Conservation (phyloP, 2,329 filamentous ascomycete species). For the Aspergillus oerlinghausenensis region DNA sequence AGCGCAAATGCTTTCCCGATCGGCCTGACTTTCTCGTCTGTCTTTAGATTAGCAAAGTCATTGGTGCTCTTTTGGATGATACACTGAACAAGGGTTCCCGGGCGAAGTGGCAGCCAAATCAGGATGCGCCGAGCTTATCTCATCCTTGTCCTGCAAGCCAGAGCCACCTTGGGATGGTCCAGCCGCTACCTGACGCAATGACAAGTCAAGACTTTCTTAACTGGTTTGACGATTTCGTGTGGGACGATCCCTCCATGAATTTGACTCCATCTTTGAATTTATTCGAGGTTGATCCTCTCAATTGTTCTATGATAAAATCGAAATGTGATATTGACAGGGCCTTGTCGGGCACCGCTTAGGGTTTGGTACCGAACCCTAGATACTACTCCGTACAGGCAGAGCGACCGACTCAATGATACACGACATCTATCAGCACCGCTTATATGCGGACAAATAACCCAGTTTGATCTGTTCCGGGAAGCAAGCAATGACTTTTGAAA, state of each 20-base stretch:
- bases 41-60: background rate
- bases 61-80: conserved; percentile 2
- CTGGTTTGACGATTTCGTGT: conserved; percentile 1
- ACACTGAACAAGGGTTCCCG: no score
- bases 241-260: background rate
- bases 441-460: background rate
- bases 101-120: no score
- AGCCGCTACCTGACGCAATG: background rate
- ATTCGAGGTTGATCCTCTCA: no score
- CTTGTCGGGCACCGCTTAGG: background rate
- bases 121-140: no score
- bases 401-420: no score
- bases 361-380: background rate
- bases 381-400: background rate
- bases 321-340: no score
- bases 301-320: no score
- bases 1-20: background rate
- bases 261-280: no score
- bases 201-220: conserved; percentile 1
- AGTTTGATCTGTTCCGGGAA: background rate
- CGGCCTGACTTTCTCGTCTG: conserved; percentile 1
- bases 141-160: no score
- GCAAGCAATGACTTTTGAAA: background rate
- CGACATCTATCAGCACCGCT: background rate
- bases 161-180: background rate